Percentiles rank a stretch among this genome's conserved stretches.
Conservation (phyloP, 2,329 filamentous ascomycete genomes). For the Aschersonia sp. region DNA sequence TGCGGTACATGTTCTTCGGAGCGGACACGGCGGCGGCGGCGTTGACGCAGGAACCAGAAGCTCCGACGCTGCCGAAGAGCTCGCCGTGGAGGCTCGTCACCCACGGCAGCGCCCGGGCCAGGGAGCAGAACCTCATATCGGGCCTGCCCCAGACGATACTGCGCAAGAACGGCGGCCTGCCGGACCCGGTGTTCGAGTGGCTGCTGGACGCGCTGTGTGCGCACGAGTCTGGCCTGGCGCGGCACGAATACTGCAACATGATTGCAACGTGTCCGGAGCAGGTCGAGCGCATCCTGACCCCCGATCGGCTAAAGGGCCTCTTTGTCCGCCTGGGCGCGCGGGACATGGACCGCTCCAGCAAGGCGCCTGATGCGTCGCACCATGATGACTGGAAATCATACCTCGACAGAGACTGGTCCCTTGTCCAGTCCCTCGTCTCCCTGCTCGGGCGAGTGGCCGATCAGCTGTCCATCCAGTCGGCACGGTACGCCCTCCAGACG, state of each 20-base stretch:
- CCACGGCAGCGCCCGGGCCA: constrained; percentile 25
- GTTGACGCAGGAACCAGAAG: constrained; percentile 10
- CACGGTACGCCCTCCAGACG: constrained; percentile 26
- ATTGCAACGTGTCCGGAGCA: constrained; percentile 29
- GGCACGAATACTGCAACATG: constrained; percentile 45
- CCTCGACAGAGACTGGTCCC: constrained; percentile 28
- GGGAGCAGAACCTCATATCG: constrained; percentile 45
- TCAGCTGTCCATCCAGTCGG: constrained; percentile 17
- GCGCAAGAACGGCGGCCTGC: constrained; percentile 22
- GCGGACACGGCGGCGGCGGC: constrained; percentile 9
- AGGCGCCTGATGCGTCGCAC: constrained; percentile 14
- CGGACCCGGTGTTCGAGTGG: constrained; percentile 54
- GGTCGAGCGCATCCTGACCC: constrained; percentile 27
- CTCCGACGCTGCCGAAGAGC: constrained; percentile 16
- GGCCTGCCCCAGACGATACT: constrained; percentile 43
- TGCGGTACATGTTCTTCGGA: constrained; percentile 36
- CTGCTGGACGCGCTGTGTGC: constrained; percentile 42
- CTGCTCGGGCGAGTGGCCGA: constrained; percentile 24
- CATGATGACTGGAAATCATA: constrained; percentile 12
- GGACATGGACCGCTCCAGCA: constrained; percentile 19
- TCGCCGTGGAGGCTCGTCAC: constrained; percentile 33
- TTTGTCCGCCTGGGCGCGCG: constrained; percentile 43
- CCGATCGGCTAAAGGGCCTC: constrained; percentile 30
- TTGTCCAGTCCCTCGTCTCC: constrained; percentile 26
- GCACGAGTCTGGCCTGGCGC: constrained; percentile 39